Conservation (phyloP, 768 basidiomycete genomes). For the Kockovaella imperatae region DNA sequence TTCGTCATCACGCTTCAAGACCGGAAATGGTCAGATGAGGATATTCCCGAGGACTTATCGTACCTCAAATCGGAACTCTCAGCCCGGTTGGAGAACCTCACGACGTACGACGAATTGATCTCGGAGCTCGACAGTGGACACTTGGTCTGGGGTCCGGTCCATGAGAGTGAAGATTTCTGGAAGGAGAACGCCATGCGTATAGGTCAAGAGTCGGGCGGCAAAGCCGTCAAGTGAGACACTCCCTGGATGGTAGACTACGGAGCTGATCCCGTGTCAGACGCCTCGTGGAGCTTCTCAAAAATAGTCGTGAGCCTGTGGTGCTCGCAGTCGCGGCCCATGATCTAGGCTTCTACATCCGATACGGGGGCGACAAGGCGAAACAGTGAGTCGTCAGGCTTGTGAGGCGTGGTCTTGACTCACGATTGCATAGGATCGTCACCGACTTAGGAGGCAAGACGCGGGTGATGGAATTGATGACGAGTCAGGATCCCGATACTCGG, state of each 20-base stretch:
- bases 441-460: constrained; percentile 72
- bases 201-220: constrained; percentile 70
- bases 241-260: background rate
- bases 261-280: constrained; percentile 49
- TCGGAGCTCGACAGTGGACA: constrained; percentile 85
- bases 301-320: constrained; percentile 64
- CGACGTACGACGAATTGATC: constrained; percentile 92
- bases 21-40: constrained; percentile 91
- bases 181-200: constrained; percentile 82
- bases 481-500: constrained; percentile 76
- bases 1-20: constrained; percentile 74
- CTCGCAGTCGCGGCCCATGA: constrained; percentile 91
- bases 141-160: constrained; percentile 89
- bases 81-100: constrained; percentile 75
- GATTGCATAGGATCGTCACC: constrained; percentile 57
- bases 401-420: background rate
- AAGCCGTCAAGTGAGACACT: constrained; percentile 65
- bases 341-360: constrained; percentile 86
- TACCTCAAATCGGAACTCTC: constrained; percentile 82
- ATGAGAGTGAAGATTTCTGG: constrained; percentile 97
- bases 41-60: constrained; percentile 82
- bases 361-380: constrained; percentile 75
- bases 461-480: constrained; percentile 73
- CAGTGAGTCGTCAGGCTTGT: constrained; percentile 53
- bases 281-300: constrained; percentile 62